Evolutionary conservation across 257 asterid species (phyloP), one percentile per base, ranked within the genome.

Genomic region (Catharanthus roseus): DNA sequence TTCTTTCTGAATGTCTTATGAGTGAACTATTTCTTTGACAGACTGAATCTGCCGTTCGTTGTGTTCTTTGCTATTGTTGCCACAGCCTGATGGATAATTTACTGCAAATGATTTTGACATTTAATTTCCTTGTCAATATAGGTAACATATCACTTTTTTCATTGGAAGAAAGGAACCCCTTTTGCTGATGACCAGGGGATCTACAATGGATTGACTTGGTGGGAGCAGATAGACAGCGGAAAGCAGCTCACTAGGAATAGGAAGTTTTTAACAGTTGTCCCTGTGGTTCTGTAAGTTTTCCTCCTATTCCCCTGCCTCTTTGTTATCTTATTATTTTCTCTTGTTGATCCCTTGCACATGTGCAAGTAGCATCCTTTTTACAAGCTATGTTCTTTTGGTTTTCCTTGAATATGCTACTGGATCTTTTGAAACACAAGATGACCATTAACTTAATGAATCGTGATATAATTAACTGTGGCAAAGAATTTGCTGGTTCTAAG

Each of bases 101-200:
- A 28, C 70, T 42, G 70, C 28, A 45, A 42, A 42, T 12, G 38
- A 39, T 36, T 47, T 75, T 75, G 62, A 75, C 72, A 63, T 76
- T 67, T 62, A 66, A 10, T 26, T 54, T 77, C 69, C 60, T 69
- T 81, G 71, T 42, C 29, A 47, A 65, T 80, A 28, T 67, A 90
- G 97, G 86, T 90, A 29, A 90, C 97, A 19, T 91, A 91, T 80
- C 96, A 87, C 75, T 89, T 87, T 82, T 91, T 91, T 85, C 97
- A 91, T 67, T 91, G 97, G 97, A 87, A 86, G 81, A 91, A 91
- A 84, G 97, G 97, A 78, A 91, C 97, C 33, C 97, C 97, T 6
- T 91, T 91, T 78, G 88, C 96, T 78, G 97, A 91, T 83, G 97
- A 91, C 77, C 97, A 91, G 86, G 97, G 97, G 47, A 89, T 91